A percentile compares a stretch with the other conserved stretches of the same genome.
Evolutionary conservation across 768 basidiomycete genomes (phyloP).

Genomic region (Xanthoconium stramineum): DNA sequence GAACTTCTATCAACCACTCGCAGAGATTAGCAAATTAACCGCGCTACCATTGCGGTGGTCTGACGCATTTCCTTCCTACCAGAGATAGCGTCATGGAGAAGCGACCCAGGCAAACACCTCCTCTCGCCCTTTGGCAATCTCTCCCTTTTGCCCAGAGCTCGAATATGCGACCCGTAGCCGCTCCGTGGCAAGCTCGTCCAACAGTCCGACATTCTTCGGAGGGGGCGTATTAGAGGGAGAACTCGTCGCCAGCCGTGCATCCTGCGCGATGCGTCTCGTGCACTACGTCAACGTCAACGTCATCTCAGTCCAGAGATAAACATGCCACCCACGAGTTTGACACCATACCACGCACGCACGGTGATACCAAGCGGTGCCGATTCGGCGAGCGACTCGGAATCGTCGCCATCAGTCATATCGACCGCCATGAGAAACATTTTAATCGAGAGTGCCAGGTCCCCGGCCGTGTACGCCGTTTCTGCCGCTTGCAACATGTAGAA

Average conservation of each 20-base stretch:
- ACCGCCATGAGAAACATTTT: conserved; percentile 76
- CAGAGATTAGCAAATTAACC: conserved; percentile 3
- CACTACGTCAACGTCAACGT: conserved; percentile 41
- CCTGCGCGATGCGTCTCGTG: conserved; percentile 49
- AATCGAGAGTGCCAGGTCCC: conserved; percentile 70
- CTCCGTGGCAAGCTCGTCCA: conserved; percentile 75
- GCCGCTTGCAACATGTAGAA: conserved; percentile 82
- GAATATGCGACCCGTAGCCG: conserved; percentile 62
- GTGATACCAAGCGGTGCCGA: conserved; percentile 49
- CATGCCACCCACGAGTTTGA: conserved; percentile 62
- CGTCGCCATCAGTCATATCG: conserved; percentile 71
- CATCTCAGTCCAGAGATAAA: not conserved
- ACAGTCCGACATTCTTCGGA: conserved; percentile 52
- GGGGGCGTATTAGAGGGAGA: conserved; percentile 56
- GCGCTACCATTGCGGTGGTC: not conserved
- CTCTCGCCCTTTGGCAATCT: conserved; percentile 40
- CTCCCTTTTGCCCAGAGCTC: conserved; percentile 35
- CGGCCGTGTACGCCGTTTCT: conserved; percentile 81
- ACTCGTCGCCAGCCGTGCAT: conserved; percentile 34
- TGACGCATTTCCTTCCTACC: not conserved
- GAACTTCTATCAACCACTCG: not conserved
- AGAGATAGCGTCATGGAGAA: conserved; percentile 9
- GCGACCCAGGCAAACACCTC: conserved; percentile 47
- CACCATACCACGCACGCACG: conserved; percentile 78
- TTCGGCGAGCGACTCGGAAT: conserved; percentile 48